Conservation (phyloP, 1,139 yeast species). For the Pichia sp. region DNA sequence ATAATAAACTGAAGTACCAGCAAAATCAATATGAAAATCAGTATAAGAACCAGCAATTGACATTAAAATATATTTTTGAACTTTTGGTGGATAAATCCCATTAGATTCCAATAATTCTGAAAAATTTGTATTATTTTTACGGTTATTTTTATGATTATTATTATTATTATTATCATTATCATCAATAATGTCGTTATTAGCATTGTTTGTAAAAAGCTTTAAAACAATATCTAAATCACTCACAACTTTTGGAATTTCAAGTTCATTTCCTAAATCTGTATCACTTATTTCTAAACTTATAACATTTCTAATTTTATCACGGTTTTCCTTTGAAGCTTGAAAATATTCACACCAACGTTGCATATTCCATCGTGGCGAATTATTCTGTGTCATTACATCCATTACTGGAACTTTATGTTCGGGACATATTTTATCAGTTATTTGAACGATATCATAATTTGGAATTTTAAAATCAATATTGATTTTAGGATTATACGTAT, state of each 20-base stretch:
- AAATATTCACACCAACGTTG: slow-evolving; percentile 73
- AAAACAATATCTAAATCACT: slow-evolving; percentile 65
- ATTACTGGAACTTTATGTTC: slow-evolving; percentile 70
- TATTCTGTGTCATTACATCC: slow-evolving; percentile 83
- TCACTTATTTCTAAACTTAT: slow-evolving; percentile 74
- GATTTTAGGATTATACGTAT: slow-evolving; percentile 30
- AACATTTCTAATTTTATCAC: slow-evolving; percentile 73
- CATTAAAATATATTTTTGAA: slow-evolving; percentile 82
- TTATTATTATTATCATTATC: no score
- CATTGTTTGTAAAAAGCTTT: slow-evolving; percentile 55
- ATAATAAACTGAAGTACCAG: slow-evolving; percentile 89
- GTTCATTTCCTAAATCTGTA: slow-evolving; percentile 43
- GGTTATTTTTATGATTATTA: no score
- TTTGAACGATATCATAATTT: slow-evolving; percentile 45
- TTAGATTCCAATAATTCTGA: slow-evolving; percentile 9
- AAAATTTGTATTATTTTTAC: slow-evolving; percentile 25
- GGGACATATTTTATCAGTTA: slow-evolving; percentile 57
- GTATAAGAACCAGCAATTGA: slow-evolving; percentile 77
- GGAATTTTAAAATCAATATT: slow-evolving; percentile 41
- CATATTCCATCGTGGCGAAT: slow-evolving; percentile 62
- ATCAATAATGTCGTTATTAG: no score
- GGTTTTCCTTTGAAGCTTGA: slow-evolving; percentile 35
- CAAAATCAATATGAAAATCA: slow-evolving; percentile 88
- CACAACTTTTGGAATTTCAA: slow-evolving; percentile 63
- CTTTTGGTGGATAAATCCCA: slow-evolving; percentile 45